A percentile compares a stretch with the other conserved stretches of the same genome.
Evolutionary conservation across 2,329 filamentous ascomycete species (phyloP).

Genomic region (Mycosphaerella sp.): DNA sequence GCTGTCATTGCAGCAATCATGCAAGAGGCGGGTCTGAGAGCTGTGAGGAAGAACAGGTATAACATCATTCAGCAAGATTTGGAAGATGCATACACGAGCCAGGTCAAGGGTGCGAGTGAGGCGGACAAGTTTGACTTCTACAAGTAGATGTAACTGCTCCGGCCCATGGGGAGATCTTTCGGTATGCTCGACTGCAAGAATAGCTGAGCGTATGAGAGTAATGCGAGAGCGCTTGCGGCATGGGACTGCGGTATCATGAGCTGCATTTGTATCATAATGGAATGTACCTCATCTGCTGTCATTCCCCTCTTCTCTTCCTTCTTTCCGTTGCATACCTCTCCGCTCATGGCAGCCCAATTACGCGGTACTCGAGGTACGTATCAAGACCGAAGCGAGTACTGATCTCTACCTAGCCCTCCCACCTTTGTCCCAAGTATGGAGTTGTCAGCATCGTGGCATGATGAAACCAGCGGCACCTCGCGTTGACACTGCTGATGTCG

Average conservation of each 20-base stretch:
- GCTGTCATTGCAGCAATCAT: slow-evolving; percentile 98
- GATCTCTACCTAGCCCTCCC: neutral
- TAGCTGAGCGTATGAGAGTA: neutral
- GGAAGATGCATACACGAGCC: slow-evolving; percentile 93
- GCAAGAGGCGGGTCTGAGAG: slow-evolving; percentile 93
- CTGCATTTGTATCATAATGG: slow-evolving; percentile 8
- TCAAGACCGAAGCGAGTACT: neutral
- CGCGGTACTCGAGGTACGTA: neutral
- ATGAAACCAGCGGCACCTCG: no score
- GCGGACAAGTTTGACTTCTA: slow-evolving; percentile 83
- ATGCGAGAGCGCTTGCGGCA: neutral
- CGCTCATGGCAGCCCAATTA: no score
- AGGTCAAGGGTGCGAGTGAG: slow-evolving; percentile 79
- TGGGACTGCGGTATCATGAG: slow-evolving; percentile 2
- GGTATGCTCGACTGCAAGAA: neutral
- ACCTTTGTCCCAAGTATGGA: no score
- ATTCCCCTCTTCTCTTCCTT: neutral
- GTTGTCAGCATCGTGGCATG: no score
- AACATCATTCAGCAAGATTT: slow-evolving; percentile 98
- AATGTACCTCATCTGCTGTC: slow-evolving; percentile 3
- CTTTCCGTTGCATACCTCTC: neutral
- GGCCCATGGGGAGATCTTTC: neutral
- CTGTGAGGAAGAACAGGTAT: slow-evolving; percentile 95
- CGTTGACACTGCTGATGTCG: no score
- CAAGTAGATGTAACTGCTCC: slow-evolving; percentile 51